These are phyloP conservation scores for Bipolaris sorokiniana DNA, from an alignment of 2,329 filamentous ascomycete genomes.

Conservation along the genomic window DNA sequence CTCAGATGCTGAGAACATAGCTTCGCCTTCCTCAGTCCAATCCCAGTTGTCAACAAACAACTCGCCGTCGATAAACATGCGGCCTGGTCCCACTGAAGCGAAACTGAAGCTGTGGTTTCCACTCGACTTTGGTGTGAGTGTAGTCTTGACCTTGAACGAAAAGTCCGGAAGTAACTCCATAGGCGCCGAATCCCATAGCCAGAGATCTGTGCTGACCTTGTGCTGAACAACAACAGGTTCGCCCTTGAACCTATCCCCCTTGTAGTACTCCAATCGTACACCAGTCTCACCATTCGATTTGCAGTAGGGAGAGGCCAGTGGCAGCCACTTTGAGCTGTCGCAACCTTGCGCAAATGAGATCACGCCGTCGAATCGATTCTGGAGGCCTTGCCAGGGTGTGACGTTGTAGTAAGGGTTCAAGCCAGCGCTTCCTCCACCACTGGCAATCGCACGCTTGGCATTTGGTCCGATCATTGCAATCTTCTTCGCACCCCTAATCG, in stretches of 20 bases:
- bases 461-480: conserved; percentile 72
- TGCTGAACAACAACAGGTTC: conserved; percentile 63
- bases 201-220: conserved; percentile 69
- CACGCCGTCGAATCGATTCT: conserved; percentile 59
- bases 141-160: conserved; percentile 68
- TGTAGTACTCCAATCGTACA: conserved; percentile 69
- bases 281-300: conserved; percentile 64
- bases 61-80: conserved; percentile 65
- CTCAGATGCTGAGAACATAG: conserved; percentile 72
- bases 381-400: conserved; percentile 68
- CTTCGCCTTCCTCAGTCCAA: conserved; percentile 72
- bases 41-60: conserved; percentile 70
- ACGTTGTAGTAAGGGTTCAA: conserved; percentile 73
- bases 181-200: conserved; percentile 73
- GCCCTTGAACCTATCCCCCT: conserved; percentile 67
- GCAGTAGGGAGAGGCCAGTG: conserved; percentile 66
- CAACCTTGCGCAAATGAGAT: conserved; percentile 67
- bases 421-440: conserved; percentile 70
- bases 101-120: conserved; percentile 71
- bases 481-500: conserved; percentile 62
- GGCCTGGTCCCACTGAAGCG: conserved; percentile 70
- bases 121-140: conserved; percentile 63
- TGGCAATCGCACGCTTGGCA: conserved; percentile 70
- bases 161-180: conserved; percentile 66
- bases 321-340: conserved; percentile 70